Percentiles rank a stretch among this genome's conserved stretches.
Conservation (phyloP, 2,329 filamentous ascomycete species). For the Cercospora sp. region DNA sequence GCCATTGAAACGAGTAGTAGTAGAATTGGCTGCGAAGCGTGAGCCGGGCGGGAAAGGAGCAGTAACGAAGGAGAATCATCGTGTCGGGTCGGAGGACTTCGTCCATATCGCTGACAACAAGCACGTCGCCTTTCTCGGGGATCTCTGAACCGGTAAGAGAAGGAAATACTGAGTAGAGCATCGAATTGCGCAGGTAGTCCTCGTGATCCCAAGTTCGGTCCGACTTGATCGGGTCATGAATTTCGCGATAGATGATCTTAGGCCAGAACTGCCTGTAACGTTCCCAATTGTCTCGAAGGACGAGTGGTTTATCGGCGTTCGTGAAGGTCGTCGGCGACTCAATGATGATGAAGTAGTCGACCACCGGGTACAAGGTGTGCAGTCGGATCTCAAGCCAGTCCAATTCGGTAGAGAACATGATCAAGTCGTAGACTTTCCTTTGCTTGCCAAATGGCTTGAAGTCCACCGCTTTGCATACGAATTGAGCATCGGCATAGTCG, state of each 20-base stretch:
- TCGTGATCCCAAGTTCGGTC: constrained; percentile 53
- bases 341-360: constrained; percentile 67
- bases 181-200: constrained; percentile 56
- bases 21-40: constrained; percentile 34
- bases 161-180: constrained; percentile 60
- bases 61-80: constrained; percentile 30
- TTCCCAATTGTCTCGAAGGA: constrained; percentile 55
- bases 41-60: constrained; percentile 31
- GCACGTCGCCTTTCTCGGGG: constrained; percentile 52
- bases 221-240: constrained; percentile 48
- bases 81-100: constrained; percentile 53
- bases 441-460: constrained; percentile 3
- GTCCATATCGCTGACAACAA: constrained; percentile 63
- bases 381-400: constrained; percentile 67
- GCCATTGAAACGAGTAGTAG: constrained; percentile 36
- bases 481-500: constrained; percentile 9
- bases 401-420: constrained; percentile 64
- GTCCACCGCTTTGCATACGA: constrained; percentile 14
- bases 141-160: constrained; percentile 48
- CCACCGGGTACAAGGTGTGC: constrained; percentile 56
- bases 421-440: constrained; percentile 61
- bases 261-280: constrained; percentile 55
- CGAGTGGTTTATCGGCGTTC: constrained; percentile 56
- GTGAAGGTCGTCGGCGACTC: constrained; percentile 62
- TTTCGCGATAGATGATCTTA: constrained; percentile 62